A percentile compares a stretch with the other conserved stretches of the same genome.
These are phyloP conservation scores for Rhazya stricta DNA, from an alignment of 257 asterid species.

Conservation along the genomic window DNA sequence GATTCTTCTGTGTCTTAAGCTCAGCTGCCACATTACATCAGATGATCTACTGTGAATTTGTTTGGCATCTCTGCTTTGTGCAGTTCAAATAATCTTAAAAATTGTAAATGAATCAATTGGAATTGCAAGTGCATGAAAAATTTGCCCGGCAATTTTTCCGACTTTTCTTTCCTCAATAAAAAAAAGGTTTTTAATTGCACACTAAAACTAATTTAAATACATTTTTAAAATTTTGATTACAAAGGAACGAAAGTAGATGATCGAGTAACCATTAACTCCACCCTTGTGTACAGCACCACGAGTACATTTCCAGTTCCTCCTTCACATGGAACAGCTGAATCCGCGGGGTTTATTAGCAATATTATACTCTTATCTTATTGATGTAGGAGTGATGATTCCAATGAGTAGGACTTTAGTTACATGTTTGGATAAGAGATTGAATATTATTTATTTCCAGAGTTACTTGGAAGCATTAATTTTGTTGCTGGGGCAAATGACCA, in stretches of 20 bases:
- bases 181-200: no score
- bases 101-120: not conserved
- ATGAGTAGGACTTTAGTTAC: not conserved
- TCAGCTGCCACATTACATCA: not conserved
- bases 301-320: not conserved
- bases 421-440: not conserved
- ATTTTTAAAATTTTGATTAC: no score
- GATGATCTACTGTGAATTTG: not conserved
- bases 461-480: slow-evolving; percentile 6
- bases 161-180: no score
- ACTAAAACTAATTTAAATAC: no score
- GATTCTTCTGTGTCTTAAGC: slow-evolving; percentile 6
- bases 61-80: not conserved
- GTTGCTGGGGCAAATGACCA: not conserved
- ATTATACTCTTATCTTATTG: not conserved
- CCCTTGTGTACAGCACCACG: no score
- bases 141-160: no score
- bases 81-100: not conserved
- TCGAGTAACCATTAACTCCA: no score
- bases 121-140: not conserved
- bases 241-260: no score
- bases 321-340: slow-evolving; percentile 1
- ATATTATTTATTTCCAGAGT: not conserved
- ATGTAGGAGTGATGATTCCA: not conserved
- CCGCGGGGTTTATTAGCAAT: not conserved